Evolutionary conservation across 140 eudicot genomes (phyloP).

Genomic region (Anethum foeniculum): DNA sequence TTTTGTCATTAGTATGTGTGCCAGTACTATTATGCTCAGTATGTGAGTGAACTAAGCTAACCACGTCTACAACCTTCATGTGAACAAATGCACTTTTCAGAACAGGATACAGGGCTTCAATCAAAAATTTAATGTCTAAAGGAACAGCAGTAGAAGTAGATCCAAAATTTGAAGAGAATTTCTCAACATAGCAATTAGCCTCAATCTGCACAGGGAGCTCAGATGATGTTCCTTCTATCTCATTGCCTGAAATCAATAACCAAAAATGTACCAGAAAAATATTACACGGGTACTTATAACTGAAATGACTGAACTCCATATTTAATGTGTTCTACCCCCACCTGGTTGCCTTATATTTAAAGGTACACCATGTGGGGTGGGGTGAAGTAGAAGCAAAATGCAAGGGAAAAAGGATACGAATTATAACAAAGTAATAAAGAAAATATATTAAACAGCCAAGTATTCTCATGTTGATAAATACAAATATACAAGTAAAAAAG

Average conservation of each 20-base stretch:
- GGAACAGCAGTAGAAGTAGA: constrained; percentile 21
- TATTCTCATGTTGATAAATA: not conserved
- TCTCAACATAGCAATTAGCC: constrained; percentile 17
- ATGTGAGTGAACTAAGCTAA: constrained; percentile 19
- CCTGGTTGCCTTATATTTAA: not conserved
- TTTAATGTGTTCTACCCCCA: not conserved
- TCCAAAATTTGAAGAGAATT: constrained; percentile 21
- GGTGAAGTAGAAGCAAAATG: not conserved
- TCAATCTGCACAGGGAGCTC: constrained; percentile 26
- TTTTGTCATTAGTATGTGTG: constrained; percentile 17
- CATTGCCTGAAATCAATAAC: constrained; percentile 19
- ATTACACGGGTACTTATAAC: not conserved
- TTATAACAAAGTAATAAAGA: not conserved
- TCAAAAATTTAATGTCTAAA: not conserved
- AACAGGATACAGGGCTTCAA: constrained; percentile 22
- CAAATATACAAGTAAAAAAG: not conserved
- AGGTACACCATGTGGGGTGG: not conserved
- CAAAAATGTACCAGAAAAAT: not conserved
- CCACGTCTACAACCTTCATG: constrained; percentile 25
- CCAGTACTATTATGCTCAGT: constrained; percentile 8
- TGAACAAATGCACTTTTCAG: constrained; percentile 44
- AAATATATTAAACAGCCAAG: not conserved
- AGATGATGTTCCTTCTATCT: constrained; percentile 18
- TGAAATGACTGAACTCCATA: not conserved
- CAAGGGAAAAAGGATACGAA: not conserved